A percentile compares a stretch with the other conserved stretches of the same genome.
Evolutionary conservation across 257 asterid genomes (phyloP).

Genomic region (Salvia hispanica): DNA sequence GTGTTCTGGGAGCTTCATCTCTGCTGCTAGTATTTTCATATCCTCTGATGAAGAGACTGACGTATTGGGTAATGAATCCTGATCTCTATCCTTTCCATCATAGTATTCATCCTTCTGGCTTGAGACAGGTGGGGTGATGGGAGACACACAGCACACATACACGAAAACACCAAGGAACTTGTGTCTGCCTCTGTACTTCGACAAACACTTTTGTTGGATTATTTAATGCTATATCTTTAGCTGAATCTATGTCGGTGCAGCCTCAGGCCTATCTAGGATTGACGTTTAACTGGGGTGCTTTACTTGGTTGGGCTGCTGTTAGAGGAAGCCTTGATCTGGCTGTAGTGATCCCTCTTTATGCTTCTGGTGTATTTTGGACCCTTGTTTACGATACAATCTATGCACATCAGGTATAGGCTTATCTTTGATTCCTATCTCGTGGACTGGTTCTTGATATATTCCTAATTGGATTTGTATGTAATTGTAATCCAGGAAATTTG

Average conservation of each 20-base stretch:
- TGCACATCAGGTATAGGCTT: slow-evolving; percentile 82
- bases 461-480: background rate
- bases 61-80: slow-evolving; percentile 69
- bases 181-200: background rate
- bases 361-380: slow-evolving; percentile 78
- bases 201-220: slow-evolving; percentile 16
- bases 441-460: slow-evolving; percentile 8
- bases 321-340: slow-evolving; percentile 73
- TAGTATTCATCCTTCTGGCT: slow-evolving; percentile 14
- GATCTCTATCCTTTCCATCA: slow-evolving; percentile 15
- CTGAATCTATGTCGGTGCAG: slow-evolving; percentile 50
- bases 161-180: slow-evolving; percentile 6
- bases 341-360: slow-evolving; percentile 67
- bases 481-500: slow-evolving; percentile 14
- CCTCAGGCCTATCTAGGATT: slow-evolving; percentile 95
- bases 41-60: slow-evolving; percentile 90
- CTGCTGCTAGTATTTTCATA: slow-evolving; percentile 71
- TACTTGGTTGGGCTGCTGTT: slow-evolving; percentile 93
- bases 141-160: slow-evolving; percentile 2
- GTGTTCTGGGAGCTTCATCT: slow-evolving; percentile 71
- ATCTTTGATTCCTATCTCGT: slow-evolving; percentile 6
- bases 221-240: slow-evolving; percentile 21
- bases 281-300: slow-evolving; percentile 82
- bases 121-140: background rate
- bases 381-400: slow-evolving; percentile 81